A percentile compares a stretch with the other conserved stretches of the same genome.
Conservation (phyloP, 768 basidiomycete species). For the Boletus subcaerulescens region DNA sequence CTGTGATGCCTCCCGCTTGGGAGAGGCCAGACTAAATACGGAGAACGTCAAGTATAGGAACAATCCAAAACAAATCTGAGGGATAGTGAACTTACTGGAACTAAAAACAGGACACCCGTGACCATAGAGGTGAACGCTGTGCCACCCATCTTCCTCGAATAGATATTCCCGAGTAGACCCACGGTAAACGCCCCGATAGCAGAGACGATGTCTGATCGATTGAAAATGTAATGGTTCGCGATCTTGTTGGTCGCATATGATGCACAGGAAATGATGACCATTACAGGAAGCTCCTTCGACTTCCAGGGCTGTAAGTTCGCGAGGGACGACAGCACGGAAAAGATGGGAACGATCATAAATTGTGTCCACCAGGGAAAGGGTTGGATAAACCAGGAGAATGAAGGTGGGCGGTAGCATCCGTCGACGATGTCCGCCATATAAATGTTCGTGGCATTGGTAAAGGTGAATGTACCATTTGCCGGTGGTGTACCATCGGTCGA, state of each 20-base stretch:
- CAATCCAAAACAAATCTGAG: neutral
- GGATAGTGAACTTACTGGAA: conserved; percentile 58
- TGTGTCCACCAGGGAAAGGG: conserved; percentile 77
- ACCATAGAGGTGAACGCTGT: conserved; percentile 92
- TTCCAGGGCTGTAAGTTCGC: conserved; percentile 75
- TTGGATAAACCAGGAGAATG: conserved; percentile 75
- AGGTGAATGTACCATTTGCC: conserved; percentile 61
- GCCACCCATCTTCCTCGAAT: conserved; percentile 78
- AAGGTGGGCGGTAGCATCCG: conserved; percentile 69
- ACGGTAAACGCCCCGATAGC: conserved; percentile 84
- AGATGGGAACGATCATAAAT: conserved; percentile 72
- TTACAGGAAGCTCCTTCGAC: conserved; percentile 70
- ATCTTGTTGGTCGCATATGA: conserved; percentile 78
- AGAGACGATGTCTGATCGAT: conserved; percentile 79
- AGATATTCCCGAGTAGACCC: conserved; percentile 74
- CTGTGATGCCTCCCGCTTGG: conserved; percentile 81
- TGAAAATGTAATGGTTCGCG: conserved; percentile 82
- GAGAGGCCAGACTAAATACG: conserved; percentile 70
- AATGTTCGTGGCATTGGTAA: conserved; percentile 51
- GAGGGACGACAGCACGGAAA: conserved; percentile 69
- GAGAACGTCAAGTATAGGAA: neutral
- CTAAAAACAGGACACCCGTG: conserved; percentile 81
- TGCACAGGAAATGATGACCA: conserved; percentile 81
- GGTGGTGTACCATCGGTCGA: conserved; percentile 42
- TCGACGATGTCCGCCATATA: conserved; percentile 47